These are phyloP conservation scores for Cladosporium sp. DNA, from an alignment of 2,329 filamentous ascomycete species.

Conservation along the genomic window DNA sequence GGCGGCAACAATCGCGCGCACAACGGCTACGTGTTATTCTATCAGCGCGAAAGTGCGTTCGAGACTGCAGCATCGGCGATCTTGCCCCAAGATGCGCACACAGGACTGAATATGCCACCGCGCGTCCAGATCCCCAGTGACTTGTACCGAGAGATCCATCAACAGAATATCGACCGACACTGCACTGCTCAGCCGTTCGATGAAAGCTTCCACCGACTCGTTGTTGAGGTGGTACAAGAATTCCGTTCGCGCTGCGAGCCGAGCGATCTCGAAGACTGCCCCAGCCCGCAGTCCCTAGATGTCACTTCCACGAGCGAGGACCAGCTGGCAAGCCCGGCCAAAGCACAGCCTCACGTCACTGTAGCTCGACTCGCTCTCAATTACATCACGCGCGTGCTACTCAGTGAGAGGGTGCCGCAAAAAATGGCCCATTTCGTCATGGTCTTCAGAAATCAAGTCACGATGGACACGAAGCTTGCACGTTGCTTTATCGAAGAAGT, in stretches of 20 bases:
- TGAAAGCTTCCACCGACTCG: conserved; percentile 21
- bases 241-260: neutral
- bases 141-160: conserved; percentile 18
- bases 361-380: conserved; percentile 8
- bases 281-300: too few species aligned
- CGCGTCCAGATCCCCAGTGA: conserved; percentile 8
- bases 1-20: conserved; percentile 45
- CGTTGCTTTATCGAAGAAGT: neutral
- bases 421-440: neutral
- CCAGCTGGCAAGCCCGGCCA: neutral
- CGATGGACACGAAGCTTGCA: neutral
- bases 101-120: conserved; percentile 1
- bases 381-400: conserved; percentile 8
- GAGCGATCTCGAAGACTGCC: neutral
- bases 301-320: neutral
- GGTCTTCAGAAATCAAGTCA: neutral
- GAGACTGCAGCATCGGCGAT: conserved; percentile 30
- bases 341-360: neutral
- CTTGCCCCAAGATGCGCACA: neutral
- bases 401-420: conserved; percentile 3
- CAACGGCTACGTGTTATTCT: conserved; percentile 98
- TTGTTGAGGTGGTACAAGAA: neutral
- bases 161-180: conserved; percentile 23
- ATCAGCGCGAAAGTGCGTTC: conserved; percentile 74
- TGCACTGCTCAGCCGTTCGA: conserved; percentile 29